Evolutionary conservation across 805 yeast species (phyloP).

Genomic region (Pichia eremophila): DNA sequence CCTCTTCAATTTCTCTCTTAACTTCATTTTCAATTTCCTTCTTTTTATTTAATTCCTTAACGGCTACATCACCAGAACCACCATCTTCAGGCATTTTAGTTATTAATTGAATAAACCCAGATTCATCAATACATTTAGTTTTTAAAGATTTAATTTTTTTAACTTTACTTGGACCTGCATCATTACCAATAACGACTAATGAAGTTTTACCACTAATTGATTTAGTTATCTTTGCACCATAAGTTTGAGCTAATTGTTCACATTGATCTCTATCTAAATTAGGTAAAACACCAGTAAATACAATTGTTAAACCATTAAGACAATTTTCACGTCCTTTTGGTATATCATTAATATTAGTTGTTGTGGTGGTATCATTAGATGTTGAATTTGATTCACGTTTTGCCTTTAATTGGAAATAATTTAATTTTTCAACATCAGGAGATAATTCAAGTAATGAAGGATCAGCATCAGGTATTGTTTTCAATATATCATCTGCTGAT

Average conservation of each 20-base stretch:
- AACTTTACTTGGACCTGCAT: conserved; percentile 95
- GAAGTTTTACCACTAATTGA: conserved; percentile 80
- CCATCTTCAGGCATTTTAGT: conserved; percentile 84
- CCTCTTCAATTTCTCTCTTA: conserved; percentile 34
- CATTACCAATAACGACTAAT: conserved; percentile 84
- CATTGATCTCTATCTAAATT: conserved; percentile 67
- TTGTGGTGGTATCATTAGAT: conserved; percentile 17
- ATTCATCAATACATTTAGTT: conserved; percentile 78
- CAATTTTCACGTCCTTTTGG: conserved; percentile 86
- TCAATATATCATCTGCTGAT: conserved; percentile 48
- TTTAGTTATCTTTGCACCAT: conserved; percentile 87
- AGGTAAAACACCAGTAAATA: conserved; percentile 87
- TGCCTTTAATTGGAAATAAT: conserved; percentile 48
- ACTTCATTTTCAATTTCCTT: conserved; percentile 57
- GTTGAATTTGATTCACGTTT: conserved; percentile 23
- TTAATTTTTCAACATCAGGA: conserved; percentile 42
- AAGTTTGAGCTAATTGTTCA: conserved; percentile 66
- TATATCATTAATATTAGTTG: conserved; percentile 31
- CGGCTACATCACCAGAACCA: conserved; percentile 75
- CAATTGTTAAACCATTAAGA: conserved; percentile 79
- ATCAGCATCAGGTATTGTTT: conserved; percentile 65
- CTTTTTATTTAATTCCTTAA: conserved; percentile 58
- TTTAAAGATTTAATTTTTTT: conserved; percentile 63
- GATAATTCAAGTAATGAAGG: conserved; percentile 27
- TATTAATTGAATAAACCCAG: conserved; percentile 71